Conservation (phyloP, 2,329 filamentous ascomycete species). For the Botrytis fragariae region DNA sequence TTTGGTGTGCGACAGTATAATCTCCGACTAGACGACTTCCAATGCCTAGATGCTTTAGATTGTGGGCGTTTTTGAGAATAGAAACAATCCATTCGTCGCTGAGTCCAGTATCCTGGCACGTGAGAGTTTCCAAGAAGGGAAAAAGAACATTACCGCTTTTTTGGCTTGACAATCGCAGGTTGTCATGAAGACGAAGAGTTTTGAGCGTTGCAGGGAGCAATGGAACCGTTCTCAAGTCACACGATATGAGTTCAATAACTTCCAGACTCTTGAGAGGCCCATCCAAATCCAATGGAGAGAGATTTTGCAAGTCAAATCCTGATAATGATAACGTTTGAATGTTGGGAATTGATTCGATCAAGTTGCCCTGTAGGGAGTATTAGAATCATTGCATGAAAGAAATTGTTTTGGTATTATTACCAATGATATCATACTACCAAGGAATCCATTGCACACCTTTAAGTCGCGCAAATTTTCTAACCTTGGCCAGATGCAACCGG, state of each 20-base stretch:
- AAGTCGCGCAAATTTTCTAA: conserved; percentile 27
- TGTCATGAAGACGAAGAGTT: conserved; percentile 30
- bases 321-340: conserved; percentile 7
- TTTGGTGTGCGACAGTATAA: neutral
- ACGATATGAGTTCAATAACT: conserved; percentile 31
- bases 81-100: conserved; percentile 25
- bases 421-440: neutral
- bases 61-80: conserved; percentile 24
- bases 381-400: neutral
- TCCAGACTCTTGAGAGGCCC: neutral
- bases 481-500: conserved; percentile 10
- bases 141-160: conserved; percentile 1
- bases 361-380: neutral
- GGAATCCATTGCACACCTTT: neutral
- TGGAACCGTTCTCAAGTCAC: conserved; percentile 25
- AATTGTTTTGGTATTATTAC: neutral
- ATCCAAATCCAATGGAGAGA: neutral
- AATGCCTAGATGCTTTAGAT: conserved; percentile 31
- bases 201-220: conserved; percentile 32
- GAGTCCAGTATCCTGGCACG: conserved; percentile 28
- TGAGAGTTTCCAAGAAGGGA: conserved; percentile 34
- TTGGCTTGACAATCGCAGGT: neutral
- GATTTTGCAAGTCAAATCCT: neutral
- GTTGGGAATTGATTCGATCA: conserved; percentile 3
- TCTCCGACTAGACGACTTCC: conserved; percentile 27